A percentile compares a stretch with the other conserved stretches of the same genome.
Evolutionary conservation across 2,329 filamentous ascomycete genomes (phyloP).

Genomic region (Phialemoniopsis sp.): DNA sequence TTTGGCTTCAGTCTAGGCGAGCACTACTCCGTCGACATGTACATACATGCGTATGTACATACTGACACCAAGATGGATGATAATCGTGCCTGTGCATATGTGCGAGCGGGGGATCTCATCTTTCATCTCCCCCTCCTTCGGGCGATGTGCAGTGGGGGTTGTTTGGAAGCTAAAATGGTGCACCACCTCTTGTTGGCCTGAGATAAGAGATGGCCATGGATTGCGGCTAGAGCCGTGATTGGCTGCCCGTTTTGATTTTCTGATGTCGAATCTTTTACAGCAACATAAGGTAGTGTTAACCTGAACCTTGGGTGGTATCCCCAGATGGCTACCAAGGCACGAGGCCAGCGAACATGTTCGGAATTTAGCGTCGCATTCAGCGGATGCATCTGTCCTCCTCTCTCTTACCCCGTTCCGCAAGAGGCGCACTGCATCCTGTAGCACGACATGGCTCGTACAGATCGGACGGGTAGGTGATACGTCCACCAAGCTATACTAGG

Average conservation of each 20-base stretch:
- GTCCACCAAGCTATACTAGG: too few species aligned
- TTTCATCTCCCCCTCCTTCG: not conserved
- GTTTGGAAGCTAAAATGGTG: slow-evolving; percentile 1
- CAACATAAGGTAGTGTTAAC: slow-evolving; percentile 1
- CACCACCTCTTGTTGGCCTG: slow-evolving; percentile 26
- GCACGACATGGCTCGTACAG: too few species aligned
- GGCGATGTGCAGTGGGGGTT: not conserved
- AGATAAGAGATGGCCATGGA: slow-evolving; percentile 32
- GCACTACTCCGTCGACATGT: too few species aligned
- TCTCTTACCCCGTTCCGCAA: too few species aligned
- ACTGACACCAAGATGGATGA: not conserved
- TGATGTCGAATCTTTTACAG: slow-evolving; percentile 31
- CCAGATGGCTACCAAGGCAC: too few species aligned
- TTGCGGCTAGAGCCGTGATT: slow-evolving; percentile 26
- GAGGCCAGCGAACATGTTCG: too few species aligned
- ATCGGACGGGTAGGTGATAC: too few species aligned
- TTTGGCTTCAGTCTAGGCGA: too few species aligned
- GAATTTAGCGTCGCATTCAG: too few species aligned
- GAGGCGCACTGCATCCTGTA: too few species aligned
- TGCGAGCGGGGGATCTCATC: not conserved
- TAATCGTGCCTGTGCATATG: not conserved
- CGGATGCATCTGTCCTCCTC: too few species aligned
- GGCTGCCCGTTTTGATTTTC: slow-evolving; percentile 29
- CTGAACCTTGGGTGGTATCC: too few species aligned
- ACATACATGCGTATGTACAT: not conserved